Conservation (phyloP, 352 stramenopile species). For the Pythium aquatile region DNA sequence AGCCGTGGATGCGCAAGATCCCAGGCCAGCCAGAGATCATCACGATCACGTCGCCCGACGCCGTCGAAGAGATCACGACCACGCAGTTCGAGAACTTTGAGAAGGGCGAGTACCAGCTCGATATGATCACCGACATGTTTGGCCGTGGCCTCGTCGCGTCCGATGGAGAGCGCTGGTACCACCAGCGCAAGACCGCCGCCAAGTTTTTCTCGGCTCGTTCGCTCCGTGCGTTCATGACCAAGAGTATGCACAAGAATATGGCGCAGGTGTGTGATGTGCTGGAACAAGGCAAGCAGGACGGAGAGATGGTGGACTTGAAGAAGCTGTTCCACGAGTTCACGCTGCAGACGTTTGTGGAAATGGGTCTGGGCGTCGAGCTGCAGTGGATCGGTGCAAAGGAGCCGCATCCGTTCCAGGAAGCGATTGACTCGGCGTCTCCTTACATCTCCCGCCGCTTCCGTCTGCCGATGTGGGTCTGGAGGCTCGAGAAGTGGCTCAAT, state of each 20-base stretch:
- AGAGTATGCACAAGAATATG: conserved; percentile 20
- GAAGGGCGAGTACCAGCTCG: conserved; percentile 27
- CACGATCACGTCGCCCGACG: conserved; percentile 22
- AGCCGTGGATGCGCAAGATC: conserved; percentile 25
- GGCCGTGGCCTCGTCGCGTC: conserved; percentile 25
- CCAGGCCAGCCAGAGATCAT: conserved; percentile 18
- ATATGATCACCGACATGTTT: conserved; percentile 24
- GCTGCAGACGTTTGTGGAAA: conserved; percentile 53
- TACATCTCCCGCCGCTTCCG: conserved; percentile 44
- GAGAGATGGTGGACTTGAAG: conserved; percentile 18
- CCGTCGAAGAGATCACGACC: conserved; percentile 32
- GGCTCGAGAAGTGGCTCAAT: conserved; percentile 43
- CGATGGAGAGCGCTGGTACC: conserved; percentile 33
- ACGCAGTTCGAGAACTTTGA: conserved; percentile 36
- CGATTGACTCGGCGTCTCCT: conserved; percentile 36
- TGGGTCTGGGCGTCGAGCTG: conserved; percentile 48
- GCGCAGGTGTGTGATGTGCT: not conserved
- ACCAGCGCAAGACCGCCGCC: conserved; percentile 30
- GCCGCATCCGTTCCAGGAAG: conserved; percentile 46
- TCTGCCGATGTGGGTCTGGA: conserved; percentile 50
- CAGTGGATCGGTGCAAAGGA: conserved; percentile 35
- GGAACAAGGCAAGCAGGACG: not conserved
- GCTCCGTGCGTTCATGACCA: conserved; percentile 28
- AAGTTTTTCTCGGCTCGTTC: conserved; percentile 33
- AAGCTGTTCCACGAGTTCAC: conserved; percentile 49